Base-by-base conservation (phyloP, 106 monocot species). In the Platanthera guangdongensis region DNA sequence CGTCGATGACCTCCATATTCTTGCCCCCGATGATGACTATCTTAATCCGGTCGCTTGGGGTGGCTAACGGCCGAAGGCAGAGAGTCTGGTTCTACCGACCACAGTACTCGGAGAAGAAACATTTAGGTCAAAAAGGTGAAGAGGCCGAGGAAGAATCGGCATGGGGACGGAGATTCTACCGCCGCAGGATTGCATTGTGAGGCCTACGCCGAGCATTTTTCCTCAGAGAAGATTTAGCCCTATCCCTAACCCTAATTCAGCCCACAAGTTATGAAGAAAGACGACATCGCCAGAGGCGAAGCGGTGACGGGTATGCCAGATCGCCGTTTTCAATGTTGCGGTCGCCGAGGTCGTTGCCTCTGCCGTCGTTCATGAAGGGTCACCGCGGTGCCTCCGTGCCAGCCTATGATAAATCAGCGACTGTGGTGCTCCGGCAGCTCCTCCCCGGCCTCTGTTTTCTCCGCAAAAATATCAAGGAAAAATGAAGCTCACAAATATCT, bases 151-250 rank as follows among this genome's bases (percentile, higher is more conserved):
- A n/a, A n/a, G n/a, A n/a, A 0, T n/a, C 15, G 60, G 15, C 6
- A 76, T 76, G 76, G 76, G 49, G 49, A 76, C 64, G 8, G 76
- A 76, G 64, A 76, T 76, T 63, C 50, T 76, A n/a, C n/a, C n/a
- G n/a, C n/a, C n/a, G n/a, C n/a, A n/a, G n/a, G n/a, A n/a, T n/a
- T n/a, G n/a, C n/a, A n/a, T n/a, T n/a, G n/a, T n/a, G n/a, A n/a
- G n/a, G n/a, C n/a, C n/a, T n/a, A 14, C 68, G 19, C 49, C 50
- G 1, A 4, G 2, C 6, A 9, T 47, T 9, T 7, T 18, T 21
- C 21, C 52, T 1, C 52, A 0, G 52, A 8, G 52, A 53, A 51
- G 13, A 28, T 53, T 4, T 13, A 12, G 11, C 22, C 51, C 0
- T 8, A 15, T 10, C 45, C 57, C 53, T 11, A 75, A 55, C 59